Evolutionary conservation across 371 early-diverging fungal genomes (phyloP), one percentile per base, ranked within the genome.

Genomic region (Actinomortierella ambigua): DNA sequence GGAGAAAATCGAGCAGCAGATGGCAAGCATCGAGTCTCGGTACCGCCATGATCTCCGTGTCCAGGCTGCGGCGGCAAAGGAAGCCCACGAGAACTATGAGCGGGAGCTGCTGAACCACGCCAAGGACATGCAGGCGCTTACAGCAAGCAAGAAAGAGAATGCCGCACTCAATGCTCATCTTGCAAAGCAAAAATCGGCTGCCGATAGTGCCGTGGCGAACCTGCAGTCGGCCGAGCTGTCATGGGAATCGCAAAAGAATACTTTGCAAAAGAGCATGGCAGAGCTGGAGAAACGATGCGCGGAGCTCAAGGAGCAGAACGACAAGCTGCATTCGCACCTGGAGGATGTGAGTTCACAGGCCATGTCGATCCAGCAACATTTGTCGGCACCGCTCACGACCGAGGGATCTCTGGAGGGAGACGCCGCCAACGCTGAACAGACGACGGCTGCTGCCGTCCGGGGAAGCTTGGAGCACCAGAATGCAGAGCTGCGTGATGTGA

Each of bases 241-340:
- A 3, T 85, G 81, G 83, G 77, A 80, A 15, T 55, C 61, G 2
- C 73, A 78, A 41, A 75, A 80, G 59, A 55, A 59, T 20, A 65
- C 81, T 50, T 58, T 87, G 9, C 79, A 83, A 39, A 67, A 77
- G 55, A 75, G 80, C 49, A 50, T 82, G 22, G 62, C 70, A 1
- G 78, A 81, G 40, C 48, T 78, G 14, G 67, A 79, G 59, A 75
- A 76, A 51, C 81, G 84, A 50, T 76, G 79, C 18, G 50, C 68
- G 0, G 89, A 86, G 52, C 68, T 88, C 50, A 69, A 66, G 43
- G 77, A 78, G 7, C 91, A 91, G 64, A 91, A 91, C 77, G 77
- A 83, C 41, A 77, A 88, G 52, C 75, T 90, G 13, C 84, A 88
- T 57, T 75, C 83, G 28, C 89, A 91, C 55, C 82, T 91, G 62